Percentiles rank a stretch among this genome's conserved stretches.
phyloP scores from a whole-genome alignment of 352 stramenopile genomes.

The Pythium utonaiense region DNA sequence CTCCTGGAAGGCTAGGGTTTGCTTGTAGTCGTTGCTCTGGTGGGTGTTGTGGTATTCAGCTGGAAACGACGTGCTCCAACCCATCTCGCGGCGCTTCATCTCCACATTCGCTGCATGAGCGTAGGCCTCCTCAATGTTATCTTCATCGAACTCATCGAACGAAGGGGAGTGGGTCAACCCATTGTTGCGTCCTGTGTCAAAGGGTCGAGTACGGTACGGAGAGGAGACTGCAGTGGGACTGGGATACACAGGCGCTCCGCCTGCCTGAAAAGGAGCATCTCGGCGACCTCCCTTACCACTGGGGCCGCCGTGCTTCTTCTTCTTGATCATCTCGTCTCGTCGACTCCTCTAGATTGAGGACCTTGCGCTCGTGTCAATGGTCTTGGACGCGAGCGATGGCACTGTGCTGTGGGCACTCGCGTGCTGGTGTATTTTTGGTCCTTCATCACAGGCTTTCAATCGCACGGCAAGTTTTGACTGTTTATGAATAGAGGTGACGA shows the following conservation, averaged over 20 bases:
- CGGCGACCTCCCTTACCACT: background rate
- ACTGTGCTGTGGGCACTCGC: background rate
- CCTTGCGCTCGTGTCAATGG: background rate
- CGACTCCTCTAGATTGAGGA: background rate
- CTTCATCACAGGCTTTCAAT: background rate
- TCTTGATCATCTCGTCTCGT: constrained; percentile 18
- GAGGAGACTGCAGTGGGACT: background rate
- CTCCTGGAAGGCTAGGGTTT: constrained; percentile 60
- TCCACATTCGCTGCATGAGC: constrained; percentile 12
- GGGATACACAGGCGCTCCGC: background rate
- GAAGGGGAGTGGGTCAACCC: background rate
- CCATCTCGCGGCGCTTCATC: constrained; percentile 53
- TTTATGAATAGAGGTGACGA: constrained; percentile 4
- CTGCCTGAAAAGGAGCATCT: constrained; percentile 2
- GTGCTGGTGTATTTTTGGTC: constrained; percentile 13
- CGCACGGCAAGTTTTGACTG: constrained; percentile 2
- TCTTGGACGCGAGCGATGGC: background rate
- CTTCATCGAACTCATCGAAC: constrained; percentile 9
- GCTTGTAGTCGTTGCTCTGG: constrained; percentile 38
- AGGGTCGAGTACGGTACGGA: constrained; percentile 19
- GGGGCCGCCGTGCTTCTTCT: constrained; percentile 14
- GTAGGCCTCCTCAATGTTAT: background rate
- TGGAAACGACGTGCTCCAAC: constrained; percentile 69
- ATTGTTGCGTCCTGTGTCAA: background rate
- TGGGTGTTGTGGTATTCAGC: constrained; percentile 49